Evolutionary conservation across 176 grass and related monocot species (phyloP), one percentile per base, ranked within the genome.

Genomic region (Musa schizocarpa): DNA sequence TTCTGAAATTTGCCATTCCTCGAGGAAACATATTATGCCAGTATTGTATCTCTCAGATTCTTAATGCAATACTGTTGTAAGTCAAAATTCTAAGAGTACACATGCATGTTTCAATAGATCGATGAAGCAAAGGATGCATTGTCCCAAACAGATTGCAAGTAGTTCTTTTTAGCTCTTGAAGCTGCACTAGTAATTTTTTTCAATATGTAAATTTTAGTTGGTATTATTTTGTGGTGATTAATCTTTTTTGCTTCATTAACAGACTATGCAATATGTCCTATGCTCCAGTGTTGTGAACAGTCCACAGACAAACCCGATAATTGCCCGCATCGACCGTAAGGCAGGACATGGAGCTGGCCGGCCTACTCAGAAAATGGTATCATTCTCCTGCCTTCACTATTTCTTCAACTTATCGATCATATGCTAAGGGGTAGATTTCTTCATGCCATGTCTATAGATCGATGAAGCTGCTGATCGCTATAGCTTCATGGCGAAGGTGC

Each of bases 401-500:
- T 72, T 72, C 16, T 52, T 72, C 9, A 22, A 23, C 69, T 11
- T 24, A 23, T 61, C n/a, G 16, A 16, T 13, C n/a, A 53, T 72
- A 14, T 53, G 13, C 69, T 72, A 72, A 72, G 22, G 17, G 3
- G 19, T 20, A 16, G 4, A 43, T 43, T 0, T 43, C 34, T 43
- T 43, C 34, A 6, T 6, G 34, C 34, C 34, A 69, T 50, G 14
- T 69, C 29, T 76, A 49, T 81, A 97, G 93, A 97, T 97, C 70
- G 87, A 90, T 9, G 87, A 97, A 65, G 93, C 80, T 14, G 87
- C 81, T 0, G 93, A 97, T 73, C 84, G 87, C 9, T 97, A 92
- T 81, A 85, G 93, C 75, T 97, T 97, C 79, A 87, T 97, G 93
- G 90, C 87, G 6, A 97, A 97, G 77, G 83, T 97, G 73, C 69